Percentiles rank a stretch among this genome's conserved stretches.
These are phyloP conservation scores for Leucocoprinus sp. DNA, from an alignment of 768 basidiomycete species.

Conservation along the genomic window DNA sequence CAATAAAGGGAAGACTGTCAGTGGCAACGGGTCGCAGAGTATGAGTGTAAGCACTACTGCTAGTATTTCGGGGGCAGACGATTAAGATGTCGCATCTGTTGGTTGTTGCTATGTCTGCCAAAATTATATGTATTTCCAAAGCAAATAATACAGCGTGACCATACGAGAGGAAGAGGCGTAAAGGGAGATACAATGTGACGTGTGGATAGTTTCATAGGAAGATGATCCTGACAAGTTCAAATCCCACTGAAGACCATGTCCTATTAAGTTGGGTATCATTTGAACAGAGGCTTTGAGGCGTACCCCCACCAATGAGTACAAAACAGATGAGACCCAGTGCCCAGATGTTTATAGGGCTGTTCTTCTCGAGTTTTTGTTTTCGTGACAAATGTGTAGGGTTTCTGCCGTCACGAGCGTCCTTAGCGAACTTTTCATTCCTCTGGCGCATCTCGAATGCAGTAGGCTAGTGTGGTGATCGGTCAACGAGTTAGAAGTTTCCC, in stretches of 20 bases:
- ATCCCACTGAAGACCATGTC: conserved; percentile 45
- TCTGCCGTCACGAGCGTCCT: conserved; percentile 65
- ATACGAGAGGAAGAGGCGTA: background rate
- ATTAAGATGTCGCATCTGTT: conserved; percentile 21
- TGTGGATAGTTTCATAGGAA: conserved; percentile 43
- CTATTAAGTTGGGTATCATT: background rate
- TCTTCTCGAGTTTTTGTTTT: conserved; percentile 61
- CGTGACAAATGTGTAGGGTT: conserved; percentile 66
- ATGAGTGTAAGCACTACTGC: conserved; percentile 50
- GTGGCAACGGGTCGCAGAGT: conserved; percentile 45
- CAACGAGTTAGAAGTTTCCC: background rate
- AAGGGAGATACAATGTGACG: background rate
- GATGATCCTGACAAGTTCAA: conserved; percentile 58
- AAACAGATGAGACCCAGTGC: conserved; percentile 69
- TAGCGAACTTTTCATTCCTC: conserved; percentile 75
- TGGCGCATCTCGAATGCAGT: conserved; percentile 78
- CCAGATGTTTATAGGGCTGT: conserved; percentile 69
- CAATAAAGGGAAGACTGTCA: conserved; percentile 25
- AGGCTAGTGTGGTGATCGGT: conserved; percentile 35
- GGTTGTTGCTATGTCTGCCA: background rate
- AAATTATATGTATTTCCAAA: conserved; percentile 4
- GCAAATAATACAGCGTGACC: background rate
- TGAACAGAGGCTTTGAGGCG: conserved; percentile 18
- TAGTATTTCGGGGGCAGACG: conserved; percentile 40
- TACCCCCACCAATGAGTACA: conserved; percentile 75